Percentiles rank a stretch among this genome's conserved stretches.
Conservation (phyloP, 164 flowering plant species). For the Vitis cinerea region DNA sequence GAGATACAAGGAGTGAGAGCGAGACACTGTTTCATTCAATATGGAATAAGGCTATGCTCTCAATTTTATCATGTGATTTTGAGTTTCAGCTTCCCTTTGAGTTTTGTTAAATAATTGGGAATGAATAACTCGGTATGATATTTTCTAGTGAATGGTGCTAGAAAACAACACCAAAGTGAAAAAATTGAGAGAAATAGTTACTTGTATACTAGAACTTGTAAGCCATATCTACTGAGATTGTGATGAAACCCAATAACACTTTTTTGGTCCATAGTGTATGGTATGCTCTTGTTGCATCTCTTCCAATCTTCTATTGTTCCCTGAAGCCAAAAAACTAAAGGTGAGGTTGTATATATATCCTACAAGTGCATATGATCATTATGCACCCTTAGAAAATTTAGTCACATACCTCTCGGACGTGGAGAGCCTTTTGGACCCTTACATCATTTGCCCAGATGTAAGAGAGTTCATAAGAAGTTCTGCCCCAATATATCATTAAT, state of each 20-base stretch:
- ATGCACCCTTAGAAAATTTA: background rate
- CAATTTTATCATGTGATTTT: too few relatives aligned
- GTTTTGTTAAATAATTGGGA: too few relatives aligned
- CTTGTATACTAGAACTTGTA: slow-evolving; percentile 19
- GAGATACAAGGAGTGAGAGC: too few relatives aligned
- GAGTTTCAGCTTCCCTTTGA: too few relatives aligned
- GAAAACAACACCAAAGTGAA: too few relatives aligned
- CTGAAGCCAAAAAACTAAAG: background rate
- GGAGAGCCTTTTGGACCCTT: slow-evolving; percentile 14
- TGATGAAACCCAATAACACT: slow-evolving; percentile 9
- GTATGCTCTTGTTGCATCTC: slow-evolving; percentile 15
- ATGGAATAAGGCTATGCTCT: too few relatives aligned
- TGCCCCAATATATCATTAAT: background rate
- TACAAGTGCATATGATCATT: background rate
- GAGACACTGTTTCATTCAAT: too few relatives aligned
- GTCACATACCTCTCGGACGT: slow-evolving; percentile 12
- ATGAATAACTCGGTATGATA: too few relatives aligned
- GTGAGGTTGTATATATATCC: background rate
- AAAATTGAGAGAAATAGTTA: background rate
- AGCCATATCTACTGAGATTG: slow-evolving; percentile 11
- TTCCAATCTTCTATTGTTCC: slow-evolving; percentile 9
- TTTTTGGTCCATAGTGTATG: background rate
- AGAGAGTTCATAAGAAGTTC: slow-evolving; percentile 15
- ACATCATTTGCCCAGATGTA: slow-evolving; percentile 17
- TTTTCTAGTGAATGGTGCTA: too few relatives aligned